Base-by-base conservation (phyloP, 805 yeast species). In the Metschnikowia picachoensis region DNA sequence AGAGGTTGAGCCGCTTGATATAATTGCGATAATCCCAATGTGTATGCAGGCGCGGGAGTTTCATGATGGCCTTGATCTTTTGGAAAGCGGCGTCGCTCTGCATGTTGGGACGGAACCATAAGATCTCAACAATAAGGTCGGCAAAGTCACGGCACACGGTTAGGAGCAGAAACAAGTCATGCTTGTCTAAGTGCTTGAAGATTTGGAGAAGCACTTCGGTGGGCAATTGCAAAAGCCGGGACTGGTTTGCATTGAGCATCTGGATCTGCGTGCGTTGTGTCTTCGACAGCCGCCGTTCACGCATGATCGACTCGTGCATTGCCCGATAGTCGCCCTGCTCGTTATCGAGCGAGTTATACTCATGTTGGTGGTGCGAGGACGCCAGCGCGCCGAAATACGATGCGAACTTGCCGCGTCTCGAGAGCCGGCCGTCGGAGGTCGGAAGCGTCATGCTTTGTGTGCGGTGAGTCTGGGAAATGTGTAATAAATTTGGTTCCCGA, bases 101-200 rank as follows among this genome's bases (percentile, higher is more conserved):
- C 64, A 87, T 74, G 36, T 78, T 79, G 3, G 97, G 97, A 48
- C 98, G 78, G 60, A 87, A 87, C 95, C 97, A 91, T 29, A 91
- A 69, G 35, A 84, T 73, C 57, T 87, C 96, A 10, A 89, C 81
- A 12, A 87, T 81, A 35, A 87, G 71, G 53, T 80, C 78, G 10
- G 90, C 86, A 85, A 96, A 90, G 50, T 82, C 77, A 56, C 80
- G 82, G 65, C 96, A 90, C 8, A 88, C 91, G 1, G 88, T 73
- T 50, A 88, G 68, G 17, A 85, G 65, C 12, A 80, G 72, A 27
- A 79, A 80, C 48, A 83, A 67, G 56, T 85, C 90, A 52, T 76
- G 79, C 35, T 84, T 74, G 39, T 75, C 80, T 42, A 85, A 66
- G 49, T 82, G 76, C 43, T 87, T 83, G 49, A 86, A 80, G 1